A percentile compares a stretch with the other conserved stretches of the same genome.
These are phyloP conservation scores for Serendipita sp. DNA, from an alignment of 768 basidiomycete genomes.

Conservation along the genomic window DNA sequence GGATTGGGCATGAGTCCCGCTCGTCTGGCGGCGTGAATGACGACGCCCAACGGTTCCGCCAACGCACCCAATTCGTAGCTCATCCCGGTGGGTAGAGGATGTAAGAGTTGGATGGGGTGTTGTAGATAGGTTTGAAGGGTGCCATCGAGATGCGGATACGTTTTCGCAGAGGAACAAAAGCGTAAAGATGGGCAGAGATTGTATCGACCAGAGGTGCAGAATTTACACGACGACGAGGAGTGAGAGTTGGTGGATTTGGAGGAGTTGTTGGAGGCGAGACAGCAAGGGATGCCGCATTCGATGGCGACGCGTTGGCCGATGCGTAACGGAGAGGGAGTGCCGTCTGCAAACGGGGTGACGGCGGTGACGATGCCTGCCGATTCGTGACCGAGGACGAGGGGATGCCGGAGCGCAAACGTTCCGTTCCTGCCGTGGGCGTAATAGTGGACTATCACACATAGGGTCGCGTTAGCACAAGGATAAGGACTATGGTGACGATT, in stretches of 20 bases:
- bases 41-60: conserved; percentile 87
- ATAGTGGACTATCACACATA: conserved; percentile 60
- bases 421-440: conserved; percentile 82
- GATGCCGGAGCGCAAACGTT: conserved; percentile 71
- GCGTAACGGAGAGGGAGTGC: conserved; percentile 22
- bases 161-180: conserved; percentile 81
- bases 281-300: conserved; percentile 85
- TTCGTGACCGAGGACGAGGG: conserved; percentile 89
- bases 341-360: conserved; percentile 48
- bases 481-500: too few relatives aligned
- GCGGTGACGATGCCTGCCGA: conserved; percentile 75
- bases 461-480: neutral
- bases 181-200: conserved; percentile 86
- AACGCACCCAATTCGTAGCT: conserved; percentile 72
- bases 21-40: conserved; percentile 46
- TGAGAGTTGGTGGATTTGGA: conserved; percentile 23
- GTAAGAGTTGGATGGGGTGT: conserved; percentile 72
- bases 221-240: conserved; percentile 29
- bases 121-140: conserved; percentile 79
- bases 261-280: too few relatives aligned
- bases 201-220: conserved; percentile 64
- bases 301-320: conserved; percentile 84
- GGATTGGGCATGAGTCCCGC: conserved; percentile 18
- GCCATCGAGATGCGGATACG: conserved; percentile 85
- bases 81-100: conserved; percentile 71